These are phyloP conservation scores for Polychaeton citri DNA, from an alignment of 2,329 filamentous ascomycete genomes.

Conservation along the genomic window DNA sequence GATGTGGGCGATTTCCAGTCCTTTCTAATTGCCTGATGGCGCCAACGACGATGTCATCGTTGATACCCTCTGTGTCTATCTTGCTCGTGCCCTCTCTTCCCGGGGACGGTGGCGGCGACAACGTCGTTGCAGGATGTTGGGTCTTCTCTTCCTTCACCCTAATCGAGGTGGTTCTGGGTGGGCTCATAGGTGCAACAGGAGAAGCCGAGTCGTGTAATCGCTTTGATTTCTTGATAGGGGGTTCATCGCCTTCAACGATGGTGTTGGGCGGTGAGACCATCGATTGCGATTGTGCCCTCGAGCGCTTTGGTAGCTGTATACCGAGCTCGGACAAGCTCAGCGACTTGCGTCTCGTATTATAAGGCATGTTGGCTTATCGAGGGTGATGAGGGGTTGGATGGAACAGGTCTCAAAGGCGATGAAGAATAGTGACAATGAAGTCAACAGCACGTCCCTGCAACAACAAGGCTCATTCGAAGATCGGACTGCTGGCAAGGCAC, in stretches of 20 bases:
- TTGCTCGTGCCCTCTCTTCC: conserved; percentile 38
- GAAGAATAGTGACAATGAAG: too few species aligned
- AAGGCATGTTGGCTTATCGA: conserved; percentile 53
- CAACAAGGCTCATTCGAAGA: too few species aligned
- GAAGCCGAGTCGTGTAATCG: conserved; percentile 50
- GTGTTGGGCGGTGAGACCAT: conserved; percentile 42
- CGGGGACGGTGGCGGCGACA: conserved; percentile 72
- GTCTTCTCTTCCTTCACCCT: conserved; percentile 36
- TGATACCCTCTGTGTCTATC: conserved; percentile 70
- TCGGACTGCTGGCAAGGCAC: too few species aligned
- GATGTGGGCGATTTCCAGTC: conserved; percentile 80
- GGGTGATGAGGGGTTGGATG: conserved; percentile 1
- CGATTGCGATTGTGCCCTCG: conserved; percentile 31
- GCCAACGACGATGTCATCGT: conserved; percentile 88
- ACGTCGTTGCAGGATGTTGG: conserved; percentile 33
- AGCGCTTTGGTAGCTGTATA: conserved; percentile 61
- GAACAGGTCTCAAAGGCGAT: too few species aligned
- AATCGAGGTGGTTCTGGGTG: conserved; percentile 27
- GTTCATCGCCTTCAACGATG: conserved; percentile 46
- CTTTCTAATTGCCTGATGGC: conserved; percentile 80
- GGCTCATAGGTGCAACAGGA: conserved; percentile 27
- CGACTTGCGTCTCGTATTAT: conserved; percentile 95
- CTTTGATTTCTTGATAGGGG: conserved; percentile 51
- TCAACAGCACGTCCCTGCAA: too few species aligned
- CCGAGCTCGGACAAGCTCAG: conserved; percentile 84